Percentiles rank a stretch among this genome's conserved stretches.
These are phyloP conservation scores for Candida neerlandica DNA, from an alignment of 1,139 yeast species.

Conservation along the genomic window DNA sequence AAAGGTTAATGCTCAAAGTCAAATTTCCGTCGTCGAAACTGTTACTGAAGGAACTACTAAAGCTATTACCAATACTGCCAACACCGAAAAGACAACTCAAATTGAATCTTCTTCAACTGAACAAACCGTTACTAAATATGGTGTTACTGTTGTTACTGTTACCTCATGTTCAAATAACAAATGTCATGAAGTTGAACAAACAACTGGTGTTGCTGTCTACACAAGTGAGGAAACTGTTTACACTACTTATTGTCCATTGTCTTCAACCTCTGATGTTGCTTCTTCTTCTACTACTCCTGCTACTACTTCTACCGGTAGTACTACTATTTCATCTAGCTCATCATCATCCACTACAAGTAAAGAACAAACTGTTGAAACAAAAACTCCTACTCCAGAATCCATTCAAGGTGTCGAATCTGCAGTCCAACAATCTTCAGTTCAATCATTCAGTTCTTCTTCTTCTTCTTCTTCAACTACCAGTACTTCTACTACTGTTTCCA, in stretches of 20 bases:
- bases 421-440: conserved; percentile 32
- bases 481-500: conserved; percentile 5
- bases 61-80: conserved; percentile 16
- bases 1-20: not conserved
- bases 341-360: conserved; percentile 6
- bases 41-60: conserved; percentile 13
- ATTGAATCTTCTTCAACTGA: conserved; percentile 4
- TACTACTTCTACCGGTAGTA: too few species aligned
- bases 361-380: conserved; percentile 7
- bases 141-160: conserved; percentile 21
- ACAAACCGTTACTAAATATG: conserved; percentile 2
- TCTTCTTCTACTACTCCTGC: too few species aligned
- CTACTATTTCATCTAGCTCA: conserved; percentile 1
- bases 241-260: conserved; percentile 25
- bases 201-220: conserved; percentile 41
- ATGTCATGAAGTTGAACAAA: conserved; percentile 31
- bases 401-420: conserved; percentile 18
- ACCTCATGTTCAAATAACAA: conserved; percentile 26
- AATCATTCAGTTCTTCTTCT: conserved; percentile 4
- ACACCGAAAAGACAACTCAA: conserved; percentile 7
- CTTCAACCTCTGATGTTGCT: conserved; percentile 7
- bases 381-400: conserved; percentile 12
- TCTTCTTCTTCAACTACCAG: not conserved
- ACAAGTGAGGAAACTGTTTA: conserved; percentile 25
- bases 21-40: not conserved